Percentiles rank a stretch among this genome's conserved stretches.
Conservation (phyloP, 1,139 yeast genomes). For the Yamadazyma aaseri region DNA sequence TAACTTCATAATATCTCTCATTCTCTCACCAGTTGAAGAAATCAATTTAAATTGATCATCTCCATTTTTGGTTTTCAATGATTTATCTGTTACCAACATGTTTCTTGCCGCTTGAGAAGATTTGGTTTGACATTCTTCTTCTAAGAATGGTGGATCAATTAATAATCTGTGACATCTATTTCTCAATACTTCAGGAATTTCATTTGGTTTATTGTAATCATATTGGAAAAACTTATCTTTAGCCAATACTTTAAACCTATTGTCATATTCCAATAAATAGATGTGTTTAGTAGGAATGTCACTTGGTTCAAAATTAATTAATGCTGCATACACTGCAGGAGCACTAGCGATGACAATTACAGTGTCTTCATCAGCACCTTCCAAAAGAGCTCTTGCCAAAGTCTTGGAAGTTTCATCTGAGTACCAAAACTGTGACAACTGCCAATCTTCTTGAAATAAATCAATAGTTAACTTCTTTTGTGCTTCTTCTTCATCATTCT, state of each 20-base stretch:
- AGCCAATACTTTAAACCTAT: slow-evolving; percentile 69
- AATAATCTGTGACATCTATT: slow-evolving; percentile 71
- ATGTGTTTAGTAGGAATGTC: slow-evolving; percentile 65
- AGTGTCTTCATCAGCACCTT: slow-evolving; percentile 71
- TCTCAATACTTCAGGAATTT: slow-evolving; percentile 55
- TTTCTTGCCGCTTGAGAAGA: slow-evolving; percentile 69
- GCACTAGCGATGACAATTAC: slow-evolving; percentile 80
- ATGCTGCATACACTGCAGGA: slow-evolving; percentile 88
- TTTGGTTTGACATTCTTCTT: slow-evolving; percentile 76
- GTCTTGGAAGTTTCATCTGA: slow-evolving; percentile 66
- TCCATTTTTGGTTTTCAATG: slow-evolving; percentile 37
- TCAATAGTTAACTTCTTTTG: slow-evolving; percentile 43
- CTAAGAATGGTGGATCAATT: slow-evolving; percentile 87
- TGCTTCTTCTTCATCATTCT: slow-evolving; percentile 17
- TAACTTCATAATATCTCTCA: slow-evolving; percentile 57
- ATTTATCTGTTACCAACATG: slow-evolving; percentile 45
- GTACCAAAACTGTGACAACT: slow-evolving; percentile 89
- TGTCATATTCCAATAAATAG: slow-evolving; percentile 76
- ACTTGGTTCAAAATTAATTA: slow-evolving; percentile 50
- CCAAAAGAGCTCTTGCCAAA: slow-evolving; percentile 67
- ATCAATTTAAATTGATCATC: slow-evolving; percentile 51
- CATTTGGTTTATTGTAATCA: slow-evolving; percentile 70
- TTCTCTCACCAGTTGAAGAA: slow-evolving; percentile 87
- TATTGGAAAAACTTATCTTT: slow-evolving; percentile 67
- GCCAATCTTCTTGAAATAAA: slow-evolving; percentile 88